These are phyloP conservation scores for Penicillium nucicola DNA, from an alignment of 495 filamentous ascomycete genomes.

Conservation along the genomic window DNA sequence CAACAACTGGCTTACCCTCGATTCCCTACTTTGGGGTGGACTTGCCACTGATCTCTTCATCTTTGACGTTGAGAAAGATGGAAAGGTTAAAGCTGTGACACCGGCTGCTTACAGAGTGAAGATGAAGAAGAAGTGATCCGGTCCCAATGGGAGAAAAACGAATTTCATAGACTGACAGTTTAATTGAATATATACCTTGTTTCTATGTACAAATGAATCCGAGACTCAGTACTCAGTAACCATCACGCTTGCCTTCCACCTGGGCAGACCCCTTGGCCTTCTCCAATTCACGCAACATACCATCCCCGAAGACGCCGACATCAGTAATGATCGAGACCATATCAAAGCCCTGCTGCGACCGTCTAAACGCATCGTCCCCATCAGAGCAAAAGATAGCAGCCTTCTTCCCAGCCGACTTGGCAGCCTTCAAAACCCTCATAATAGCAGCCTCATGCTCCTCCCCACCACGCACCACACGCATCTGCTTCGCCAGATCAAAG, in stretches of 20 bases:
- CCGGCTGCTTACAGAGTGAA: conserved; percentile 12
- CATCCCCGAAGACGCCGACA: conserved; percentile 46
- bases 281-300: conserved; percentile 33
- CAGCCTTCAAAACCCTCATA: conserved; percentile 57
- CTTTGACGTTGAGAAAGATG: conserved; percentile 28
- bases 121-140: background rate
- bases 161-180: background rate
- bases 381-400: conserved; percentile 73
- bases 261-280: conserved; percentile 24
- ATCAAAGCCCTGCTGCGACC: conserved; percentile 67
- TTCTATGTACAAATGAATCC: background rate
- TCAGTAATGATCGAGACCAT: conserved; percentile 70
- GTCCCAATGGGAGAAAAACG: background rate
- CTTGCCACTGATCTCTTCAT: conserved; percentile 28
- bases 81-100: conserved; percentile 26
- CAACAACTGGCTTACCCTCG: conserved; percentile 23
- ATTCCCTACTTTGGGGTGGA: conserved; percentile 23
- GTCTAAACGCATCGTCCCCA: conserved; percentile 60
- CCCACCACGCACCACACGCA: conserved; percentile 34
- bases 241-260: conserved; percentile 6
- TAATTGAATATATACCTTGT: background rate
- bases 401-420: conserved; percentile 65
- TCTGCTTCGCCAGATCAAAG: conserved; percentile 46
- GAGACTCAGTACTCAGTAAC: background rate
- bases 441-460: conserved; percentile 60